Evolutionary conservation across 495 filamentous ascomycete species (phyloP), one percentile per base, ranked within the genome.

Genomic region (Neurospora africana): DNA sequence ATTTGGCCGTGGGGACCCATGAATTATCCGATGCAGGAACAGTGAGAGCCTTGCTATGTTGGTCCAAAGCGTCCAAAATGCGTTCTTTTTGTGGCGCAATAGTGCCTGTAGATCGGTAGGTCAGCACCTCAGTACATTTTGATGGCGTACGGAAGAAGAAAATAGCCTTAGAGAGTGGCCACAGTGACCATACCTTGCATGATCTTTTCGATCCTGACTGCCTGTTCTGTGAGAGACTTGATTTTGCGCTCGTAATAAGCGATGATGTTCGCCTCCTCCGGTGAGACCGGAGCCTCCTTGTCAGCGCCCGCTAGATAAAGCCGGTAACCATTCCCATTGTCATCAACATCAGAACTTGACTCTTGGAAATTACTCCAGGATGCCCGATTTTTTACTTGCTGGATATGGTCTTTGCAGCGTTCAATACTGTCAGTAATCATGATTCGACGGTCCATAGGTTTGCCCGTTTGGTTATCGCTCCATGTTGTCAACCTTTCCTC

Each of bases 281-380:
- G 84, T 79, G 69, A 81, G 78, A 73, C 80, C 67, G 70, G 82
- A 79, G 84, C 81, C 68, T 86, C 80, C 27, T 33, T 65, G 15
- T 65, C 53, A 65, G 53, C 30, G 6, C 76, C 76, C 35, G 82
- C 78, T 41, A 85, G 81, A n/a, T 84, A 76, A 4, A 85, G 80
- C n/a, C 86, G 83, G 71, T 88, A 90, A 72, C 86, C 88, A 15
- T 75, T 68, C 33, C 70, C 73, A 85, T 84, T 61, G 77, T 79
- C 68, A 79, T 80, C 35, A 91, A 78, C 27, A 78, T 72, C 78
- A 53, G 86, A 80, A 37, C 80, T 73, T 4, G 84, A 82, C 72
- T 82, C 82, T 73, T 86, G 79, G 73, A 87, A 89, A 61, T 85
- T 72, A 39, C 82, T 76, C 74, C 78, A 81, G 19, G 35, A 69